phyloP scores from a whole-genome alignment of 208 protist species.

The Naegleria lovaniensis region DNA sequence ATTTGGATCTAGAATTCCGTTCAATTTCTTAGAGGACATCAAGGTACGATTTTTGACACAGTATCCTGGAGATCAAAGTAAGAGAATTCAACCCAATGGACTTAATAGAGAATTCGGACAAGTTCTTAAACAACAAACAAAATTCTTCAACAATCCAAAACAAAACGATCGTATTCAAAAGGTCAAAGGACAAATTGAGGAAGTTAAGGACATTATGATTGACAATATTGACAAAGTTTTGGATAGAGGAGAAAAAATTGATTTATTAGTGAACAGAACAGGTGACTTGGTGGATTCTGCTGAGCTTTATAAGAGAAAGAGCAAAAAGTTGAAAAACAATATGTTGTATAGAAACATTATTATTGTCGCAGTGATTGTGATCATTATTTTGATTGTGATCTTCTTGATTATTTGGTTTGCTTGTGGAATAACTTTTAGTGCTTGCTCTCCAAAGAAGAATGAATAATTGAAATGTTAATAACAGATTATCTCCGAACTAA shows the following conservation, averaged over 20 bases:
- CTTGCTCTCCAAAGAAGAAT: too few species aligned
- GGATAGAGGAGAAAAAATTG: conserved; percentile 21
- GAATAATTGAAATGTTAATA: too few species aligned
- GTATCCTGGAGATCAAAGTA: neutral
- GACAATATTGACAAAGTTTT: conserved; percentile 25
- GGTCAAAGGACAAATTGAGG: neutral
- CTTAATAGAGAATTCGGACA: conserved; percentile 7
- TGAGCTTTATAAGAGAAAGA: neutral
- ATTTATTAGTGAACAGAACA: neutral
- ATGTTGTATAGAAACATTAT: neutral
- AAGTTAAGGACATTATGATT: conserved; percentile 14
- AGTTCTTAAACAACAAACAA: neutral
- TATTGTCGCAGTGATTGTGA: neutral
- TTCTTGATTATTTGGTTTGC: conserved; percentile 2
- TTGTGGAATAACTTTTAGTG: too few species aligned
- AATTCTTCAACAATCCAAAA: neutral
- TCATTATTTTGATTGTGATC: neutral
- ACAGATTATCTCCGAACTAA: too few species aligned
- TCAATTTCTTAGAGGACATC: conserved; percentile 14
- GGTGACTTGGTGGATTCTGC: neutral
- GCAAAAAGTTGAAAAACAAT: conserved; percentile 13
- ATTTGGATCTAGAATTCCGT: conserved; percentile 19
- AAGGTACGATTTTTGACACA: neutral
- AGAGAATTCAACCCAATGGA: neutral
- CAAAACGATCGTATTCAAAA: neutral